These are phyloP conservation scores for Phylloporus sp. DNA, from an alignment of 768 basidiomycete genomes.

Conservation along the genomic window DNA sequence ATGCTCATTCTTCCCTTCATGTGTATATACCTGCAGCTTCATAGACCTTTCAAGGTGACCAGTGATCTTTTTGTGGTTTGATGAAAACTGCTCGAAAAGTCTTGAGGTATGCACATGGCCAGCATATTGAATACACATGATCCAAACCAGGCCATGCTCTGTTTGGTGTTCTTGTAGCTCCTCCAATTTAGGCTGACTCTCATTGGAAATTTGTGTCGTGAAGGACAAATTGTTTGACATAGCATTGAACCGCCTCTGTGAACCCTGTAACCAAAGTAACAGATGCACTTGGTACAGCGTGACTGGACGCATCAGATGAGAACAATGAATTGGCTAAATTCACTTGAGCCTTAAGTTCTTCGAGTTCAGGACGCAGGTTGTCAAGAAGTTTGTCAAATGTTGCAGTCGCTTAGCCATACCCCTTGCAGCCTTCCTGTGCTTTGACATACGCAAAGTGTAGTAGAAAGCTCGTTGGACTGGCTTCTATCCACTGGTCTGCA, in stretches of 20 bases:
- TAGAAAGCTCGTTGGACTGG: conserved; percentile 84
- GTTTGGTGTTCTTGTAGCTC: conserved; percentile 53
- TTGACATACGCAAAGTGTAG: conserved; percentile 91
- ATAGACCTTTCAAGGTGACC: conserved; percentile 87
- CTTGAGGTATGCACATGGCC: conserved; percentile 81
- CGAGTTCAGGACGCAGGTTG: conserved; percentile 60
- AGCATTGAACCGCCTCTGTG: conserved; percentile 31
- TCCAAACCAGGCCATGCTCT: conserved; percentile 78
- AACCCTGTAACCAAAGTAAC: conserved; percentile 9
- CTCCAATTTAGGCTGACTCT: conserved; percentile 49
- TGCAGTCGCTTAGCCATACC: conserved; percentile 64
- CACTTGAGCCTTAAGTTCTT: conserved; percentile 48
- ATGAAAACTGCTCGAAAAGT: conserved; percentile 73
- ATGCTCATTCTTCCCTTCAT: neutral
- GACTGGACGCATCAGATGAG: conserved; percentile 33
- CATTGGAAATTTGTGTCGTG: conserved; percentile 48
- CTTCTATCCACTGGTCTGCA: conserved; percentile 79
- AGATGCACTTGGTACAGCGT: conserved; percentile 17
- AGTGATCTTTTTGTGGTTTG: conserved; percentile 73
- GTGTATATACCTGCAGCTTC: conserved; percentile 74
- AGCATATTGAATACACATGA: conserved; percentile 91
- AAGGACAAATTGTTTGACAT: conserved; percentile 44
- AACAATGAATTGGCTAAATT: conserved; percentile 38
- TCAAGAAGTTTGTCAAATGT: conserved; percentile 72
- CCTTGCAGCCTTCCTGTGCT: conserved; percentile 56